Base-by-base conservation (phyloP, 768 basidiomycete genomes). In the Tricholoma flavovirens region DNA sequence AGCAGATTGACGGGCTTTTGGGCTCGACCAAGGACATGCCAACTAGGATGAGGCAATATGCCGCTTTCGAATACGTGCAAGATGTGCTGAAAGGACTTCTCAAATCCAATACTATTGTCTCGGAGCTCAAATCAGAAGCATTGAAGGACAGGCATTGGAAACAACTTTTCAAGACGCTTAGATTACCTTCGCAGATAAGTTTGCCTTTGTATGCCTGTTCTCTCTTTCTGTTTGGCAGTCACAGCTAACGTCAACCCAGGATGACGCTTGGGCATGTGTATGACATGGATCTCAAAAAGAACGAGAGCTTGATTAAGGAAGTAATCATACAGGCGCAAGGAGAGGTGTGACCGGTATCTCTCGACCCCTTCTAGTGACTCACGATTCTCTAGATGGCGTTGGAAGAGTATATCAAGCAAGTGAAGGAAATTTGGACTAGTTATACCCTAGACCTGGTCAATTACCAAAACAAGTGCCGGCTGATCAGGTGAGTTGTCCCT, bases 11-110 rank as follows among this genome's bases (percentile, higher is more conserved):
- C 64, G 84, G 82, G n/a, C 78, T 98, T 46, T 72, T 98, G 51
- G 77, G 82, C 22, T 93, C 93, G n/a, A 98, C 96, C 21, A 92
- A 94, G 75, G 96, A 98, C 49, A 98, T 99, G 96, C 97, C 97
- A 1, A 96, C 92, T 35, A 80, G 95, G 58, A 99, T 98, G 97
- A 83, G 97, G 53, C 97, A 99, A 68, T 99, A 99, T 69, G 92
- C 94, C 8, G 97, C 97, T 0, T 99, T 98, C 66, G 97, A 98
- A 77, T 95, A 91, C 69, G 93, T 98, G 2, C 95, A 98, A 66
- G 96, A 99, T 42, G 81, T 87, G 19, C 77, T 99, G 53, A 82
- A 88, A 45, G 83, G 86, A 11, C 77, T 94, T 49, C 80, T 98
- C 61, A 98, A 97, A 74, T 86, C 90, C 35, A 98, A 99, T 68